Conservation (phyloP, 176 grass and related monocot species). For the Rhynchospora pubera region DNA sequence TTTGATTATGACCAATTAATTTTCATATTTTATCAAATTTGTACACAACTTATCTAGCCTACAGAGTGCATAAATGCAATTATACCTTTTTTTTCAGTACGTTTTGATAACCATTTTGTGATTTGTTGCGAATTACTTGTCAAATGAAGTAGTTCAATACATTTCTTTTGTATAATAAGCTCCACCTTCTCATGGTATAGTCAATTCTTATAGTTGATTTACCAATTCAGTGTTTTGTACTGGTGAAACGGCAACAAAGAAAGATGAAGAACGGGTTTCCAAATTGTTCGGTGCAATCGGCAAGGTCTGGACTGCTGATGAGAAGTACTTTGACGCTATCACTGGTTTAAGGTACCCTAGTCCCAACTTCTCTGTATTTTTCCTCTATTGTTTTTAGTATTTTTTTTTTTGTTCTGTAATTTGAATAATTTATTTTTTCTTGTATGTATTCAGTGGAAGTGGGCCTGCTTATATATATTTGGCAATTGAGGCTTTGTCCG, state of each 20-base stretch:
- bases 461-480: conserved; percentile 93
- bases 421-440: neutral
- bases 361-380: neutral
- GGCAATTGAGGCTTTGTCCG: conserved; percentile 92
- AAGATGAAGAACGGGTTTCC: conserved; percentile 61
- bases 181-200: neutral
- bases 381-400: conserved; percentile 2
- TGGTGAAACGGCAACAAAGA: conserved; percentile 71
- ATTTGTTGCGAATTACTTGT: no score
- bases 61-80: no score
- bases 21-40: no score
- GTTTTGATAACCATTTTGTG: no score
- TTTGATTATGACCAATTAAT: no score
- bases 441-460: conserved; percentile 70
- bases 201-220: neutral
- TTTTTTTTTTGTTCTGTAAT: neutral
- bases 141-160: no score
- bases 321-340: conserved; percentile 97
- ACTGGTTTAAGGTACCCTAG: conserved; percentile 77
- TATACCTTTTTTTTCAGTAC: no score
- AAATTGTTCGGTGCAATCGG: conserved; percentile 79
- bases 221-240: conserved; percentile 63
- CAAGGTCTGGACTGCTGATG: conserved; percentile 95
- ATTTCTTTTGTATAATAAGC: no score
- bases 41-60: no score